phyloP scores from a whole-genome alignment of 441 rosid species.

The Gossypium aridum region DNA sequence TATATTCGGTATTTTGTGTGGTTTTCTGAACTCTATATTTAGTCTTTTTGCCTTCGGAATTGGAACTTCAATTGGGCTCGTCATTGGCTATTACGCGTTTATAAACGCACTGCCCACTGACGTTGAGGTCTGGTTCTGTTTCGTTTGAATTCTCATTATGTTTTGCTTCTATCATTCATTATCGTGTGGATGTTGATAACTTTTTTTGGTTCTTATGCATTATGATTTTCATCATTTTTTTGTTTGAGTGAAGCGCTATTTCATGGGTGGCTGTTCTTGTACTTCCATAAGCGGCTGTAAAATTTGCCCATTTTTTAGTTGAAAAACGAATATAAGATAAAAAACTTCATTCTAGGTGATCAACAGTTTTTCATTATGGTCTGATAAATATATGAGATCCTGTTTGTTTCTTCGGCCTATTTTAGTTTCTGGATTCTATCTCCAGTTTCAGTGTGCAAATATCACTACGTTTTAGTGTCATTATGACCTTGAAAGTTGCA shows the following conservation, averaged over 20 bases:
- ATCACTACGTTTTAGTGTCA: background rate
- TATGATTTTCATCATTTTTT: background rate
- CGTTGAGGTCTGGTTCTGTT: slow-evolving; percentile 36
- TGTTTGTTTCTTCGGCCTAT: background rate
- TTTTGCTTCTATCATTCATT: background rate
- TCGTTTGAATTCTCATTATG: background rate
- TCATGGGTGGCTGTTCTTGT: background rate
- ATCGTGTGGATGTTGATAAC: background rate
- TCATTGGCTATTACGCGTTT: slow-evolving; percentile 55
- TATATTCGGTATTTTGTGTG: slow-evolving; percentile 25
- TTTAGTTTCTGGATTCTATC: background rate
- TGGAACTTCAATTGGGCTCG: slow-evolving; percentile 51
- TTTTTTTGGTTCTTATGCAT: background rate
- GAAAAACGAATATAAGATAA: background rate
- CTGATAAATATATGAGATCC: background rate
- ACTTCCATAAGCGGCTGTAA: background rate
- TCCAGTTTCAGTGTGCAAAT: background rate
- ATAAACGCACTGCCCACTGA: slow-evolving; percentile 40
- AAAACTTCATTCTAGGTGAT: background rate
- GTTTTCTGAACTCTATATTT: slow-evolving; percentile 19
- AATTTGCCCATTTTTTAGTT: background rate
- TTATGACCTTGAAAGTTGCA: background rate
- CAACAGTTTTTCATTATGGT: background rate
- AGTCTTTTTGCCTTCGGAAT: slow-evolving; percentile 48
- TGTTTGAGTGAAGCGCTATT: background rate